Percentiles rank a stretch among this genome's conserved stretches.
phyloP scores from a whole-genome alignment of 345 rosid genomes.

The Boechera stricta region DNA sequence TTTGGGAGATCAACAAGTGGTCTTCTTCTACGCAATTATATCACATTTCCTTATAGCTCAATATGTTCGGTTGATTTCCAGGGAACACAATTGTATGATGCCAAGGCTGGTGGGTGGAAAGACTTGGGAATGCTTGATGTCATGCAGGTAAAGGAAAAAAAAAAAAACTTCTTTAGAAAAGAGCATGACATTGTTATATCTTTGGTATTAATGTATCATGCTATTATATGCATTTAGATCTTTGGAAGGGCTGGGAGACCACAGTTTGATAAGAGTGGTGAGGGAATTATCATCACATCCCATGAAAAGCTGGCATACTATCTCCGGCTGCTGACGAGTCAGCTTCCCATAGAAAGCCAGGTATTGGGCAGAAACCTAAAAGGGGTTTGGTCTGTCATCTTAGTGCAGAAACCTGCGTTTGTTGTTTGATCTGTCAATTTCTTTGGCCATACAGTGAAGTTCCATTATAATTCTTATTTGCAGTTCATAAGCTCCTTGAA shows the following conservation, averaged over 20 bases:
- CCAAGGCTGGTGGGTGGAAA: slow-evolving; percentile 99
- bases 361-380: slow-evolving; percentile 48
- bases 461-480: slow-evolving; percentile 37
- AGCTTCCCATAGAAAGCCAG: slow-evolving; percentile 99
- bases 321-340: slow-evolving; percentile 87
- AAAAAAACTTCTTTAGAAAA: slow-evolving; percentile 17
- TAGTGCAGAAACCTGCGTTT: slow-evolving; percentile 24
- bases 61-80: slow-evolving; percentile 45
- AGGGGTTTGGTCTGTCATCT: slow-evolving; percentile 16
- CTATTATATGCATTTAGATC: slow-evolving; percentile 56
- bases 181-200: slow-evolving; percentile 10
- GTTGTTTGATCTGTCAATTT: slow-evolving; percentile 7
- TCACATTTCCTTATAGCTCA: slow-evolving; percentile 31
- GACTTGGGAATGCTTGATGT: slow-evolving; percentile 99
- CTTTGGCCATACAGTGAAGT: slow-evolving; percentile 12
- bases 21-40: slow-evolving; percentile 14
- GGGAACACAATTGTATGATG: slow-evolving; percentile 97
- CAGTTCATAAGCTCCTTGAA: slow-evolving; percentile 95
- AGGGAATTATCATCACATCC: slow-evolving; percentile 96
- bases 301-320: slow-evolving; percentile 95
- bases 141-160: slow-evolving; percentile 71
- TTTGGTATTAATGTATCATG: slow-evolving; percentile 22
- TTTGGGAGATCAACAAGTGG: slow-evolving; percentile 29
- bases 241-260: slow-evolving; percentile 99
- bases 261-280: slow-evolving; percentile 98